Base-by-base conservation (phyloP, 257 asterid species). In the Parsonsia alboflavescens region DNA sequence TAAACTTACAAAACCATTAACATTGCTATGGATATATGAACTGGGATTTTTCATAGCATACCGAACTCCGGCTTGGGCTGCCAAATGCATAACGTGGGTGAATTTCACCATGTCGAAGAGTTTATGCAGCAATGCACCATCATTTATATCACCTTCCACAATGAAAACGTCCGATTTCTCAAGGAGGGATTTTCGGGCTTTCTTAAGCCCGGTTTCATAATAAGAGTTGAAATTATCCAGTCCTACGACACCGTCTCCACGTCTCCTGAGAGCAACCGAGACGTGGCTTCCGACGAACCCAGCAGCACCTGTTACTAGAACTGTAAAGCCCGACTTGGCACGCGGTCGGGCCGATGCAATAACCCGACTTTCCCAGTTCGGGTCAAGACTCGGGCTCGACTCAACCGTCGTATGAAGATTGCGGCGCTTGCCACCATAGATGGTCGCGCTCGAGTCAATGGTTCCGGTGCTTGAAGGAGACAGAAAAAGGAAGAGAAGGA, bases 41-140 rank as follows among this genome's bases (percentile, higher is more conserved):
- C 63, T 71, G 9, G 97, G 96, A 54, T 89, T 88, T 74, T 88
- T 86, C 94, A 91, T 87, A 19, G 97, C 97, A 70, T 91, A 89
- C 48, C 97, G 79, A 7, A 91, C 97, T 2, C 97, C 96, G 4
- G 97, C 97, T 80, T 91, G 97, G 6, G 97, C 97, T 0, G 97
- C 97, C 79, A 91, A 71, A 74, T 91, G 97, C 94, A 91, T 88
- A 0, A 91, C 96, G 70, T 91, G 97, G 1, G 86, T 89, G 73
- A 91, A 91, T 28, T 79, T 85, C 41, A 86, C 91, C 24, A 70
- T 71, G 67, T 85, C 86, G 42, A 89, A 88, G 42, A 91, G 71
- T 65, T 84, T 89, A 36, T 71, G 45, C 15, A 91, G 83, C 81
- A 91, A 71, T 39, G 50, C 84, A 22, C 75, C 89, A 21, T 91